A percentile compares a stretch with the other conserved stretches of the same genome.
Evolutionary conservation across 1,284 basidiomycete species (phyloP).

Genomic region (Cystobasidiaceae sp.): DNA sequence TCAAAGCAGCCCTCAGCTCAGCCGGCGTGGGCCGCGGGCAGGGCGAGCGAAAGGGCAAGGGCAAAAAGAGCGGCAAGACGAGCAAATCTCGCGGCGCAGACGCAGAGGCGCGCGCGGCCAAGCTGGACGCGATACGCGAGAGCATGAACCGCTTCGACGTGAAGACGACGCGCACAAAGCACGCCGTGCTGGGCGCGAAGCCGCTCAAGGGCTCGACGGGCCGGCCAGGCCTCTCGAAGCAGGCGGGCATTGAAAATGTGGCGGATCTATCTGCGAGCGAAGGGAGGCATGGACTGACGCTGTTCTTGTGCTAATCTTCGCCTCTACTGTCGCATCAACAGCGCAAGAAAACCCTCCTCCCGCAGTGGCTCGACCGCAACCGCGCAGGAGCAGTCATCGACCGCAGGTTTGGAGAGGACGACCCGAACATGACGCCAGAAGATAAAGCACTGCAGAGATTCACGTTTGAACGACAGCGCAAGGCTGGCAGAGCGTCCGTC

Average conservation of each 20-base stretch:
- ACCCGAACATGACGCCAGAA: slow-evolving; percentile 82
- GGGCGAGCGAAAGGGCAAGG: slow-evolving; percentile 44
- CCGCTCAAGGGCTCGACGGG: slow-evolving; percentile 79
- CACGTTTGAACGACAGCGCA: slow-evolving; percentile 75
- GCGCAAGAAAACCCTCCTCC: slow-evolving; percentile 80
- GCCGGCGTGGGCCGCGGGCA: slow-evolving; percentile 62
- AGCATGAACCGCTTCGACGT: slow-evolving; percentile 90
- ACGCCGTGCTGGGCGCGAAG: slow-evolving; percentile 57
- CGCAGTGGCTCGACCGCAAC: slow-evolving; percentile 68
- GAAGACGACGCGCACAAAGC: slow-evolving; percentile 65
- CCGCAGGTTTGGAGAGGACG: slow-evolving; percentile 91
- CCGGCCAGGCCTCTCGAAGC: slow-evolving; percentile 76
- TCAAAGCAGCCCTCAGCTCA: slow-evolving; percentile 72
- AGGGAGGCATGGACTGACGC: neutral
- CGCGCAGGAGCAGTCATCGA: slow-evolving; percentile 86
- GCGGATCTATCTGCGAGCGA: slow-evolving; percentile 40
- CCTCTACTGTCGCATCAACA: slow-evolving; percentile 44
- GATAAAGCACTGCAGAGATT: slow-evolving; percentile 97
- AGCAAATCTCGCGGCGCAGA: slow-evolving; percentile 40
- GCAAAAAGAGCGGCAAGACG: slow-evolving; percentile 50
- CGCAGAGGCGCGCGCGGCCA: slow-evolving; percentile 54
- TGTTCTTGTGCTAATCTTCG: neutral
- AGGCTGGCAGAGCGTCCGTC: slow-evolving; percentile 59
- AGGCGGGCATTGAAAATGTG: slow-evolving; percentile 84
- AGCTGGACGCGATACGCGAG: slow-evolving; percentile 73